Base-by-base conservation (phyloP, 495 filamentous ascomycete species). In the Penicillium taxi region DNA sequence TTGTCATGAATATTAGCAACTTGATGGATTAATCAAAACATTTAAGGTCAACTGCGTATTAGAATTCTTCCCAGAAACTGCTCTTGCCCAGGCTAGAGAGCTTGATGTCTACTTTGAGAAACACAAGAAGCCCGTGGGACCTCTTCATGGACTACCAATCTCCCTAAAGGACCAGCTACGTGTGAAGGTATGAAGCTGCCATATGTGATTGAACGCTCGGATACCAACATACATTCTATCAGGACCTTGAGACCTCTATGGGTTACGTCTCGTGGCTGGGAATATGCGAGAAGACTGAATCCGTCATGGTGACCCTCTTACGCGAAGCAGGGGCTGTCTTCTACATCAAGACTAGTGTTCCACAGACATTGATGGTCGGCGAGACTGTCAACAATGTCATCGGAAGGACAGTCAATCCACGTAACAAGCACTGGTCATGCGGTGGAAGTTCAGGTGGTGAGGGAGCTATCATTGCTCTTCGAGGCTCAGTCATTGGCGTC, bases 151-250 rank as follows among this genome's bases (percentile, higher is more conserved):
- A 12, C 47, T 81, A 2, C 78, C 78, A 0, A 50, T 81, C 19
- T 74, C 70, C 16, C 46, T 82, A 9, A 82, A 80, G 42, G 78
- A 82, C 45, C 77, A 79, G 43, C 73, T 78, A 40, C 75, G 77
- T 22, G 72, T 81, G 27, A 70, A 32, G 14, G 29, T 32, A 24
- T 11, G 11, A 6, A 6, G 6, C 22, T 24, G 11, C 11, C 6
- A 11, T 11, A 6, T 24, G 22, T 24, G n/a, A n/a, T 24, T n/a
- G 26, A 29, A 29, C 8, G 26, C 6, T 5, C 13, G 5, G 9
- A 29, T 29, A 12, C 13, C 18, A 18, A 32, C 16, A 32, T 18
- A 14, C 8, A 13, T 6, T 14, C 26, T 9, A 32, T 7, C 12
- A 72, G 31, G 73, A 37, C 0, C 15, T 46, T 4, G 37, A 46